phyloP scores from a whole-genome alignment of 2,329 filamentous ascomycete genomes.

The Aureobasidium vineae region DNA sequence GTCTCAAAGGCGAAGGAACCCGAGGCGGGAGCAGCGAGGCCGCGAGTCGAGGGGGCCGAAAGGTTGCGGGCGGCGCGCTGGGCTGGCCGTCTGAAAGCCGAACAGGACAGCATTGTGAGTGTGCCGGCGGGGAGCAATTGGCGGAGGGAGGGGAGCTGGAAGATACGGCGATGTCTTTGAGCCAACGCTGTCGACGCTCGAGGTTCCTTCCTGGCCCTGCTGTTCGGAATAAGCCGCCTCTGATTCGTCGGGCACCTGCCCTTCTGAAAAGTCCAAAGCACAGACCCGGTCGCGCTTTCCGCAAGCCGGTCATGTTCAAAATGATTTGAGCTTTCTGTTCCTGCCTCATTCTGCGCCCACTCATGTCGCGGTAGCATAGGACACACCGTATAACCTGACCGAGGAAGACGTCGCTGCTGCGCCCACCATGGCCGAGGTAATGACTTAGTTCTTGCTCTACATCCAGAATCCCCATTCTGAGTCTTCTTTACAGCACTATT shows the following conservation, averaged over 20 bases:
- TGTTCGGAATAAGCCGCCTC: conserved; percentile 21
- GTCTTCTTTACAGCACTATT: conserved; percentile 62
- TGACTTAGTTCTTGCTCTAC: neutral
- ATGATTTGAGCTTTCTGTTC: conserved; percentile 9
- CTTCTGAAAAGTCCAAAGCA: conserved; percentile 1
- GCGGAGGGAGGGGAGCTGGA: conserved; percentile 29
- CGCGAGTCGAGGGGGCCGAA: conserved; percentile 58
- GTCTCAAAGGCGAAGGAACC: conserved; percentile 84
- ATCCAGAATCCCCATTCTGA: neutral
- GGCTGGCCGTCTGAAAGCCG: conserved; percentile 62
- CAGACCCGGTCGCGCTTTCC: conserved; percentile 17
- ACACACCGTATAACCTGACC: conserved; percentile 33
- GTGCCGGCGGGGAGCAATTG: conserved; percentile 30
- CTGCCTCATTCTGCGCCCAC: conserved; percentile 9
- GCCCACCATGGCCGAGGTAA: conserved; percentile 30
- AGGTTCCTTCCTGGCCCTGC: conserved; percentile 20
- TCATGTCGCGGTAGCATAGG: conserved; percentile 24
- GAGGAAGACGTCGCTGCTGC: conserved; percentile 39
- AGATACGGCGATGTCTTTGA: conserved; percentile 19
- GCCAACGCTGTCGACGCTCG: conserved; percentile 24
- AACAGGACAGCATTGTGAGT: conserved; percentile 63
- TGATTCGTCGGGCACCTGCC: conserved; percentile 1
- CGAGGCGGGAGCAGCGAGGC: conserved; percentile 66
- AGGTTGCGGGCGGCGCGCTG: conserved; percentile 61
- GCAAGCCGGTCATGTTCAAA: neutral